A percentile compares a stretch with the other conserved stretches of the same genome.
phyloP scores from a whole-genome alignment of 2,329 filamentous ascomycete species.

The Claviceps maximensis region DNA sequence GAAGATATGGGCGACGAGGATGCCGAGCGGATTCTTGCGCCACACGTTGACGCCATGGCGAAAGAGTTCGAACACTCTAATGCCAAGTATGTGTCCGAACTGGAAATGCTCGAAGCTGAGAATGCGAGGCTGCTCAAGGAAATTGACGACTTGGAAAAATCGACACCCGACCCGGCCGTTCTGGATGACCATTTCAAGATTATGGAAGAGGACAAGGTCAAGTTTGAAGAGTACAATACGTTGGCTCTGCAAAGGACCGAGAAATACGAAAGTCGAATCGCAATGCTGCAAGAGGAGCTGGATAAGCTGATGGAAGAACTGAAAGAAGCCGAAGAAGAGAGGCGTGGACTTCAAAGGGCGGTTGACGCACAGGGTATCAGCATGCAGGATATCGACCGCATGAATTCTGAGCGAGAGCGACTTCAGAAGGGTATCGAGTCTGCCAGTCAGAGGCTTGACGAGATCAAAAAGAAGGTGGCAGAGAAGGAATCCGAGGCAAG shows the following conservation, averaged over 20 bases:
- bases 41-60: constrained; percentile 81
- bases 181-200: constrained; percentile 86
- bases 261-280: constrained; percentile 71
- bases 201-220: constrained; percentile 83
- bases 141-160: constrained; percentile 80
- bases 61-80: constrained; percentile 76
- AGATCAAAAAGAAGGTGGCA: constrained; percentile 66
- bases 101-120: constrained; percentile 77
- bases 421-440: constrained; percentile 80
- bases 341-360: constrained; percentile 62
- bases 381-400: constrained; percentile 96
- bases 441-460: constrained; percentile 63
- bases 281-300: constrained; percentile 75
- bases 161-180: constrained; percentile 67
- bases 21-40: constrained; percentile 61
- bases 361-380: constrained; percentile 92
- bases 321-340: constrained; percentile 69
- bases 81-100: constrained; percentile 68
- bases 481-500: constrained; percentile 85
- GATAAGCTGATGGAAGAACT: constrained; percentile 65
- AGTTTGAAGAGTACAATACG: constrained; percentile 91
- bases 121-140: constrained; percentile 69
- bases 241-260: constrained; percentile 73
- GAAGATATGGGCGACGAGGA: constrained; percentile 81
- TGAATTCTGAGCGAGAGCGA: constrained; percentile 89